These are phyloP conservation scores for Encephalitozoon romaleae DNA, from an alignment of 371 early-diverging fungal species.

Conservation along the genomic window DNA sequence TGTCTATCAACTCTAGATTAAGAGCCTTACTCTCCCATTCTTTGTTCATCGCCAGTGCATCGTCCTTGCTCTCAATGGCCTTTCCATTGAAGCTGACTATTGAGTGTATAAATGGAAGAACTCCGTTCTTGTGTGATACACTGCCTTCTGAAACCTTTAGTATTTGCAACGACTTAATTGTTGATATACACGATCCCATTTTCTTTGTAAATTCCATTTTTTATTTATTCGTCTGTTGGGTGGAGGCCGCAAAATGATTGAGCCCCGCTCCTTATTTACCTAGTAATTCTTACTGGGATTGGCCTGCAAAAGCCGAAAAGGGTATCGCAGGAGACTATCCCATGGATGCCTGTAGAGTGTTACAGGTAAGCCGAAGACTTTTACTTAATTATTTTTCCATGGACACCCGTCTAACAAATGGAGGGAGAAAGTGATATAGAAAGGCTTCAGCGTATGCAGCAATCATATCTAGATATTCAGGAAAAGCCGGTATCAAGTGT, in stretches of 20 bases:
- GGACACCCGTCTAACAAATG: not conserved
- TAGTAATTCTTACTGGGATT: not conserved
- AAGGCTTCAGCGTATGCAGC: not conserved
- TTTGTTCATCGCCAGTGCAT: conserved; percentile 31
- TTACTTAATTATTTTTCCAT: not conserved
- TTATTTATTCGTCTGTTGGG: not conserved
- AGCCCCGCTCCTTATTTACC: not conserved
- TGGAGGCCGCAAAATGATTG: not conserved
- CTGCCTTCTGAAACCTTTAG: conserved; percentile 40
- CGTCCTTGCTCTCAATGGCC: conserved; percentile 17
- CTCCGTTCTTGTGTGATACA: conserved; percentile 25
- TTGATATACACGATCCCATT: conserved; percentile 31
- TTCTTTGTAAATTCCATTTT: not conserved
- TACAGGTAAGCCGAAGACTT: not conserved
- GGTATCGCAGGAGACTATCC: not conserved
- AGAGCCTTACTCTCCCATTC: conserved; percentile 37
- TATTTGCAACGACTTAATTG: conserved; percentile 39
- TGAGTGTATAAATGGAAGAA: conserved; percentile 53
- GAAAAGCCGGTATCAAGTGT: not conserved
- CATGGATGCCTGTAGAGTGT: not conserved
- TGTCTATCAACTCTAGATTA: conserved; percentile 34
- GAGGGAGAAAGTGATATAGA: not conserved
- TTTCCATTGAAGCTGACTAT: conserved; percentile 37
- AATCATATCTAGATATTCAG: not conserved
- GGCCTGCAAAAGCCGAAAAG: not conserved